These are phyloP conservation scores for Plantago ovata DNA, from an alignment of 257 asterid species.

Conservation along the genomic window DNA sequence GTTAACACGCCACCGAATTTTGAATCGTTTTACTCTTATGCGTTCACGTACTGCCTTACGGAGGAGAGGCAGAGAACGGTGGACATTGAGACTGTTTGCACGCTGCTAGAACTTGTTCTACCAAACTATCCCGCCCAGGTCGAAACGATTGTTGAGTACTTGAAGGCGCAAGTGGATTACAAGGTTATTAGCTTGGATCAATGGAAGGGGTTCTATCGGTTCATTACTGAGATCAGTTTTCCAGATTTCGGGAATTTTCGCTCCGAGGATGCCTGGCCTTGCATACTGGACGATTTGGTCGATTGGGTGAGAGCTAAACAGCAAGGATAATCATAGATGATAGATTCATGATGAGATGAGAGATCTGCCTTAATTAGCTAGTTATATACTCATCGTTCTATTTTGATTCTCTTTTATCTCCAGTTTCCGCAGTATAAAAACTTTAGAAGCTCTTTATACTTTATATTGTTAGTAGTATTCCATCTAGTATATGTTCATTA, in stretches of 20 bases:
- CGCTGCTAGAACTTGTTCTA: conserved; percentile 68
- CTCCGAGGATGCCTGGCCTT: conserved; percentile 57
- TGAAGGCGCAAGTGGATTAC: conserved; percentile 70
- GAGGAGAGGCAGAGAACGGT: conserved; percentile 83
- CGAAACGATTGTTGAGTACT: conserved; percentile 59
- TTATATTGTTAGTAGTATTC: no score
- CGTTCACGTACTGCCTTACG: conserved; percentile 72
- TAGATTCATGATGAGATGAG: no score
- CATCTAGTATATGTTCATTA: no score
- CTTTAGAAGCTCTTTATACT: no score
- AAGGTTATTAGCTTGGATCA: conserved; percentile 89
- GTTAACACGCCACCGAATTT: conserved; percentile 57
- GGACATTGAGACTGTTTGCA: conserved; percentile 68
- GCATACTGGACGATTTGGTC: conserved; percentile 54
- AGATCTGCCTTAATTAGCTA: no score
- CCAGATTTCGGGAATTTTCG: conserved; percentile 48
- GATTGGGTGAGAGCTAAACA: conserved; percentile 48
- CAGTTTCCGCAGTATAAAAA: no score
- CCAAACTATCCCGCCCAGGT: conserved; percentile 55
- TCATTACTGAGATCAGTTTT: conserved; percentile 37
- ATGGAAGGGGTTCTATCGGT: conserved; percentile 32
- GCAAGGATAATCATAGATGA: no score
- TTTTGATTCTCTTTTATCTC: no score
- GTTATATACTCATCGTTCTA: no score
- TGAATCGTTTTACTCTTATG: conserved; percentile 55